Evolutionary conservation across 2,329 filamentous ascomycete species (phyloP), one percentile per base, ranked within the genome.

Genomic region (Pyrenochaeta sp.): DNA sequence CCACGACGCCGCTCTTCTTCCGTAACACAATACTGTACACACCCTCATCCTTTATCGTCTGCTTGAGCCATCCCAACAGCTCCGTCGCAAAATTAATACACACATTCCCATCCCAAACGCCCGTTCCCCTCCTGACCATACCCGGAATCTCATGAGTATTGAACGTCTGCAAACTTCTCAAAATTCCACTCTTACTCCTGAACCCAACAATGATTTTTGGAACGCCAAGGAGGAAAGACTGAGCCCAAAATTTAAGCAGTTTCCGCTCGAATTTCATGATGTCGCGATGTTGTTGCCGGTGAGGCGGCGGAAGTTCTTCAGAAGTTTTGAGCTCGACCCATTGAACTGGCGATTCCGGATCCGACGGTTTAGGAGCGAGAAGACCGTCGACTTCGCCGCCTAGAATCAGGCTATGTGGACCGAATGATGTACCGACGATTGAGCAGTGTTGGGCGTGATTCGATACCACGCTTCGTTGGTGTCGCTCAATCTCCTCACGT

Each of bases 371-470:
- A 2, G 60, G 57, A 10, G 50, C 52, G 42, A 58, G 77, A 82
- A 74, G 83, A 91, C 92, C 87, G 77, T 99, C 95, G 19, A 99
- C 94, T 80, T 99, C 95, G 34, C 95, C 95, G 27, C 92, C 95
- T 1, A 99, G 85, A 57, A 97, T 86, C 54, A 98, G 80, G 19
- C 85, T 84, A 0, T 87, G 85, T 47, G 86, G 86, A 1, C 93
- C 94, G 54, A 99, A 90, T 0, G 91, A 92, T 0, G 94, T 98
- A 37, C 89, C 88, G 0, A 97, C 93, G 22, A 99, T 87, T 2
- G 93, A 97, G 80, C 95, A 99, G 81, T 98, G 98, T 73, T 99
- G 95, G 0, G 91, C 90, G 72, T 93, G 88, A 76, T 98, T 99
- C 76, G 90, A 93, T 49, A 97, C 93, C 8, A 89, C 72, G 53